phyloP scores from a whole-genome alignment of 768 basidiomycete species.

The Cyathus striatus region DNA sequence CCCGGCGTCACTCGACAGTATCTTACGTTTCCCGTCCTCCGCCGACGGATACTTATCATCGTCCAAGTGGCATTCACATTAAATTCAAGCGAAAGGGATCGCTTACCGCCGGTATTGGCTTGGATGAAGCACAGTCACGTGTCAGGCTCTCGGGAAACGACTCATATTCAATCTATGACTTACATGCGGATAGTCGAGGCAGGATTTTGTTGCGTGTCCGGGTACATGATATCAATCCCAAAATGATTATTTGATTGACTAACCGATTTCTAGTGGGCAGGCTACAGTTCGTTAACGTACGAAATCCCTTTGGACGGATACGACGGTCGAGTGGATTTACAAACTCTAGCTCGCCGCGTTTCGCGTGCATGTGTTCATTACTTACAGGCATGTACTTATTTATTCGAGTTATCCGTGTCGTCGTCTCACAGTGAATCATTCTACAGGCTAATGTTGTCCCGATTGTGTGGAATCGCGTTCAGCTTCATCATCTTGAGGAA shows the following conservation, averaged over 20 bases:
- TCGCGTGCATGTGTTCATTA: slow-evolving; percentile 72
- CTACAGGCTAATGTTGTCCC: slow-evolving; percentile 64
- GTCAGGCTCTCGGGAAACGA: slow-evolving; percentile 58
- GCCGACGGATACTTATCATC: slow-evolving; percentile 39
- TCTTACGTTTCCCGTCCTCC: slow-evolving; percentile 36
- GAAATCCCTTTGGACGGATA: slow-evolving; percentile 70
- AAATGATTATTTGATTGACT: too few relatives aligned
- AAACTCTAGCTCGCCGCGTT: slow-evolving; percentile 64
- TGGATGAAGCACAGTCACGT: slow-evolving; percentile 65
- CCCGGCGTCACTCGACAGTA: slow-evolving; percentile 47
- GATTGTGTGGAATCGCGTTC: slow-evolving; percentile 62
- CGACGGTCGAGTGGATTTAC: slow-evolving; percentile 58
- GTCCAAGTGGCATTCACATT: slow-evolving; percentile 45
- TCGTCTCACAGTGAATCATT: slow-evolving; percentile 2
- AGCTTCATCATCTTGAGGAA: slow-evolving; percentile 70
- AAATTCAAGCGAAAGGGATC: slow-evolving; percentile 75
- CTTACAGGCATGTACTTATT: slow-evolving; percentile 45
- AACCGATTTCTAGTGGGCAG: slow-evolving; percentile 53
- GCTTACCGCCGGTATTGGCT: slow-evolving; percentile 57
- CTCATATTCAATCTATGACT: slow-evolving; percentile 56
- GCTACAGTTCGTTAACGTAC: slow-evolving; percentile 66
- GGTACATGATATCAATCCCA: too few relatives aligned
- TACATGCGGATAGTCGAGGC: slow-evolving; percentile 57
- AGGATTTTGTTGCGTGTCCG: slow-evolving; percentile 59
- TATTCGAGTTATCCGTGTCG: slow-evolving; percentile 7